These are phyloP conservation scores for Debaryomyces sp. DNA, from an alignment of 1,139 yeast genomes.

Conservation along the genomic window DNA sequence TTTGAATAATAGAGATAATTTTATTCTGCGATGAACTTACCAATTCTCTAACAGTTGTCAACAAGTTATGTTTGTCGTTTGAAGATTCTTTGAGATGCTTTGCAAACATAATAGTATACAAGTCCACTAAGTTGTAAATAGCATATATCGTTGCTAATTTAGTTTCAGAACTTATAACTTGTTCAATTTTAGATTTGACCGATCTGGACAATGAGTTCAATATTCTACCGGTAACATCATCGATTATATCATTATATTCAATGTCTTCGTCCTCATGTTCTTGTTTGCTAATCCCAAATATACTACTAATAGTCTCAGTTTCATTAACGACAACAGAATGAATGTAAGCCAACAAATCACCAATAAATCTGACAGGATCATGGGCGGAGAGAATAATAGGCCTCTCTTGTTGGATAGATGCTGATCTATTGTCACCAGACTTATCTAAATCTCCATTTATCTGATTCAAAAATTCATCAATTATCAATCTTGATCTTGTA, in stretches of 20 bases:
- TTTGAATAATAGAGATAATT: slow-evolving; percentile 40
- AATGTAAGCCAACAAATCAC: slow-evolving; percentile 87
- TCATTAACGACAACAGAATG: slow-evolving; percentile 92
- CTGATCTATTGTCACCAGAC: background rate
- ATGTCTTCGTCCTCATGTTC: slow-evolving; percentile 19
- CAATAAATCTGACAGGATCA: slow-evolving; percentile 81
- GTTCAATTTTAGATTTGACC: slow-evolving; percentile 57
- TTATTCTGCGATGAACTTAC: slow-evolving; percentile 40
- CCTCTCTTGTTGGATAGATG: slow-evolving; percentile 23
- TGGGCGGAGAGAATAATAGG: slow-evolving; percentile 71
- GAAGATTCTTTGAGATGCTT: slow-evolving; percentile 37
- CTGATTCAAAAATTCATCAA: slow-evolving; percentile 63
- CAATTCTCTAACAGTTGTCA: slow-evolving; percentile 28
- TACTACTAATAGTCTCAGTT: slow-evolving; percentile 65
- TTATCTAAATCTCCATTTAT: slow-evolving; percentile 33
- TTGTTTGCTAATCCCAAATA: slow-evolving; percentile 24
- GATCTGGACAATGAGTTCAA: slow-evolving; percentile 43
- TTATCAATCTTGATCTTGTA: slow-evolving; percentile 56
- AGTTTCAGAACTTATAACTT: slow-evolving; percentile 66
- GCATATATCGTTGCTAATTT: slow-evolving; percentile 58
- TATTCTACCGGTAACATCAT: slow-evolving; percentile 36
- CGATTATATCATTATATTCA: slow-evolving; percentile 27
- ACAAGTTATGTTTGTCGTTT: slow-evolving; percentile 21
- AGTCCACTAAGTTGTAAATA: slow-evolving; percentile 61
- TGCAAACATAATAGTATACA: slow-evolving; percentile 70